Percentiles rank a stretch among this genome's conserved stretches.
Conservation (phyloP, 2,329 filamentous ascomycete species). For the Microascus cirrosus region DNA sequence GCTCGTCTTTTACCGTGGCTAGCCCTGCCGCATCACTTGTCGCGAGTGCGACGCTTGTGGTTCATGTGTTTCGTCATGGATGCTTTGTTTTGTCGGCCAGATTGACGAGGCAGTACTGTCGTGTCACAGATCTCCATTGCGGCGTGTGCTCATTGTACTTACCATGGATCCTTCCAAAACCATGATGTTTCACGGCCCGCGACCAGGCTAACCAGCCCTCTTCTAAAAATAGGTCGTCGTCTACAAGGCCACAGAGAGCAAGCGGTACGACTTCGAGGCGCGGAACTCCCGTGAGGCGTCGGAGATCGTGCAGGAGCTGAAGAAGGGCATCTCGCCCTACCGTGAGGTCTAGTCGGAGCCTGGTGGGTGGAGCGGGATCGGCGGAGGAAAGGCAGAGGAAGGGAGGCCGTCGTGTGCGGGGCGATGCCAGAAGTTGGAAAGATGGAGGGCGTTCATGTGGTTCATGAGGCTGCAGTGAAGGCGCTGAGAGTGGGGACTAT, state of each 20-base stretch:
- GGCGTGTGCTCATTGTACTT: background rate
- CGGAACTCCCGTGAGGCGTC: constrained; percentile 58
- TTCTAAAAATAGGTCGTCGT: constrained; percentile 46
- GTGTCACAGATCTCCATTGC: background rate
- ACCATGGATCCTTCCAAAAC: too few species aligned
- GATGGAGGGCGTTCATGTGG: background rate
- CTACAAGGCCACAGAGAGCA: constrained; percentile 64
- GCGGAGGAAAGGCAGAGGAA: background rate
- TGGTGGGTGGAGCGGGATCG: background rate
- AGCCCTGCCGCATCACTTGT: background rate
- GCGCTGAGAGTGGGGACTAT: background rate
- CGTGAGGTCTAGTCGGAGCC: constrained; percentile 27
- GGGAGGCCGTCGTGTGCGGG: background rate
- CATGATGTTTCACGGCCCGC: background rate
- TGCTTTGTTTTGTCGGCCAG: too few species aligned
- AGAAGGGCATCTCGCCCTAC: constrained; percentile 62
- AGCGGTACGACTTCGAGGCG: constrained; percentile 80
- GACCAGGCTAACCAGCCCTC: background rate
- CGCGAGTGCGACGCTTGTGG: too few species aligned
- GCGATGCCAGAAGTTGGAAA: background rate
- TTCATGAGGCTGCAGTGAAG: background rate
- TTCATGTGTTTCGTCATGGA: too few species aligned
- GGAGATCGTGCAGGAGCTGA: constrained; percentile 71
- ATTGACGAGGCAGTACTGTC: background rate
- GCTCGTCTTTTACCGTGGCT: background rate